Evolutionary conservation across 2,329 filamentous ascomycete genomes (phyloP), one percentile per base, ranked within the genome.

Genomic region (Calycina marina): DNA sequence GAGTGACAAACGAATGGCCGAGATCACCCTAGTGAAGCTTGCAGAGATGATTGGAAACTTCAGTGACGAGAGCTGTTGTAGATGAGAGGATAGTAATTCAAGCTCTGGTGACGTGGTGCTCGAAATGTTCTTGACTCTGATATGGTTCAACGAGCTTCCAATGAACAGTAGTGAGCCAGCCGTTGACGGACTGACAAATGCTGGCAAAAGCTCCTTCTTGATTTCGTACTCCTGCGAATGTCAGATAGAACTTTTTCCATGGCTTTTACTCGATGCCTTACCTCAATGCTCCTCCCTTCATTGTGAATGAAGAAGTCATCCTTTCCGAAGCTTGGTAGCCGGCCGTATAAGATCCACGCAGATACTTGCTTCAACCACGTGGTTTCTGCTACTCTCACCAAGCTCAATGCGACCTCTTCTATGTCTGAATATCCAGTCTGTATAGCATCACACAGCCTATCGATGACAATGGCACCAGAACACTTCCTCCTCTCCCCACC

Each of bases 321-420:
- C 4, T 66, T 69, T 3, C 83, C 84, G 51, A 82, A 76, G 10
- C 67, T 68, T 1, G 88, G 86, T 36, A 93, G 58, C 31, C 79
- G 73, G 4, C 90, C 90, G 53, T 93, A 92, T 10, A 96, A 58
- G 6, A 96, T 67, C 88, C 88, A 98, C 15, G 81, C 80, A 4
- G 84, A 81, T 8, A 92, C 66, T 50, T 93, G 85, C 53, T 84
- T 81, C 49, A 96, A 61, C 90, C 90, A 98, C 6, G 86, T 80
- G 17, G 72, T 79, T 58, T 98, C 88, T 0, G 85, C 86, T 14
- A 83, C 63, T 10, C 63, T 69, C n/a, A 83, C 68, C 20, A 96
- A 60, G 37, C 77, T 72, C 40, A 73, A 59, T 0, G 84, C 78
- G 24, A 81, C 76, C 36, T 74, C 70, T 50, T 88, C 83, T 34